Percentiles rank a stretch among this genome's conserved stretches.
These are phyloP conservation scores for Hymenoscyphus linearis DNA, from an alignment of 2,329 filamentous ascomycete species.

Conservation along the genomic window DNA sequence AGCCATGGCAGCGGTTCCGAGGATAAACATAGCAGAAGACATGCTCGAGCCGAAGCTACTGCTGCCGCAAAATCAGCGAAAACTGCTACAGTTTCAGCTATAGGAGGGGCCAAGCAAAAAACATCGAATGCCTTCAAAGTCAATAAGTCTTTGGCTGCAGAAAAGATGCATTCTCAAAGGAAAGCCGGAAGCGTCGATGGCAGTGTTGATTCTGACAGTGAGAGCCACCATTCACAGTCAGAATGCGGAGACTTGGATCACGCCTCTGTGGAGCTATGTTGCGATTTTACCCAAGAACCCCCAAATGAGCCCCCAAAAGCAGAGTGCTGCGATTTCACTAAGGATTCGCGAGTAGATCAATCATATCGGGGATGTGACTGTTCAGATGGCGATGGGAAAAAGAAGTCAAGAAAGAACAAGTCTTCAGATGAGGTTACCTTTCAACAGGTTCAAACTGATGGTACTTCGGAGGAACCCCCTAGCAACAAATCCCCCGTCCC, in stretches of 20 bases:
- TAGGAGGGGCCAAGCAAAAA: too few relatives aligned
- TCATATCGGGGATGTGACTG: not conserved
- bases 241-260: constrained; percentile 4
- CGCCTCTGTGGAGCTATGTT: constrained; percentile 3
- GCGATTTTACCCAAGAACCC: not conserved
- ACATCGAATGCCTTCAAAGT: not conserved
- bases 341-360: not conserved
- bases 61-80: not conserved
- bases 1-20: not conserved
- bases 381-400: not conserved
- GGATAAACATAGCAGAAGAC: not conserved
- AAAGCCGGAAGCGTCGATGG: not conserved
- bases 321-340: not conserved
- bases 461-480: not conserved
- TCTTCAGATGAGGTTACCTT: not conserved
- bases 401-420: not conserved
- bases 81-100: not conserved
- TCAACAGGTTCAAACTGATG: not conserved
- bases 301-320: not conserved
- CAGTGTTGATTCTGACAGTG: not conserved
- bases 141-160: not conserved
- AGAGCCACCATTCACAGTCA: not conserved
- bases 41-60: not conserved
- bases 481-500: not conserved
- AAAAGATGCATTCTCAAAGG: not conserved